Evolutionary conservation across 805 yeast genomes (phyloP), one percentile per base, ranked within the genome.

Genomic region (Suhomyces sp.): DNA sequence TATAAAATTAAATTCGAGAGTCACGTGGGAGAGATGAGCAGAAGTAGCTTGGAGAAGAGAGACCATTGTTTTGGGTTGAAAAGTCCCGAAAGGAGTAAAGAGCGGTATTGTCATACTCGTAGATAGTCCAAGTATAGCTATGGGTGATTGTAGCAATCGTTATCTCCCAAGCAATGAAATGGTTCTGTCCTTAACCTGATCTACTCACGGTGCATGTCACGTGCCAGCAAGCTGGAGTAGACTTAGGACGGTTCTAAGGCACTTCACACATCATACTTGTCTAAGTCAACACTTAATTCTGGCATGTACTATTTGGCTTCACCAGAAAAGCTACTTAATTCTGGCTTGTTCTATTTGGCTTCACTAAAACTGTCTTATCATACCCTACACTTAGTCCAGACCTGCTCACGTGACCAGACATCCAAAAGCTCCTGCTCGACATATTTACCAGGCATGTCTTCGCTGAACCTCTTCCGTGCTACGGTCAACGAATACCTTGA

Each of bases 401-500:
- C 3, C 12, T 31, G 1, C 3, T 17, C 41, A 37, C 41, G 41
- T 37, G 41, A 37, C 13, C 7, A 15, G 22, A 37, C 41, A 37
- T 37, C 41, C 19, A 17, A 37, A 37, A 19, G 22, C 41, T 9
- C 41, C 21, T 3, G n/a, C 22, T n/a, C 41, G 21, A 35, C 41
- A 24, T 17, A 22, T 13, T 41, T 8, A 22, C 17, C 25, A 15
- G 12, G 56, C 44, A 53, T 51, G 59, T 53, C 63, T 51, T 62
- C 59, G 15, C 57, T 63, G 37, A 62, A 61, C 47, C 61, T 70
- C 48, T 82, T 86, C 71, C 86, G 83, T 62, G 78, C 84, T 44
- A 86, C 89, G 1, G 94, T 92, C 54, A 89, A 89, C 63, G 96
- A 88, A 60, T 91, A 94, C 68, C 76, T 94, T 54, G 97, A 91